These are phyloP conservation scores for Xylaria sp. DNA, from an alignment of 2,329 filamentous ascomycete species.

Conservation along the genomic window DNA sequence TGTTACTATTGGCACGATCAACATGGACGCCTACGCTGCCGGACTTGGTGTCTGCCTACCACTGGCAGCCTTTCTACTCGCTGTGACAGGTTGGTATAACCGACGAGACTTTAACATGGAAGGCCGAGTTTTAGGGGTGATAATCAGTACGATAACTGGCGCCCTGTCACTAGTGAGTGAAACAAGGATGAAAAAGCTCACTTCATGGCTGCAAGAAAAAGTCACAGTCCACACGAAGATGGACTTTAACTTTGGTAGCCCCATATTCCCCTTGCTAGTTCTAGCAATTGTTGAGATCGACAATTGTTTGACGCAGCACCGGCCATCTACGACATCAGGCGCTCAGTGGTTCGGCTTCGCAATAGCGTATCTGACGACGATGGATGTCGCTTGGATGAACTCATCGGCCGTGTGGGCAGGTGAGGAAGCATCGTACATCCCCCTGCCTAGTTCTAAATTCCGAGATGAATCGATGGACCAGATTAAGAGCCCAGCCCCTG, in stretches of 20 bases:
- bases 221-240: constrained; percentile 11
- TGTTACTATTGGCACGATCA: constrained; percentile 13
- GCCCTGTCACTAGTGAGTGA: constrained; percentile 33
- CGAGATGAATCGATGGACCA: constrained; percentile 21
- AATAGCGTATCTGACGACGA: constrained; percentile 33
- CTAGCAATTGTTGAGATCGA: constrained; percentile 36
- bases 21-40: constrained; percentile 29
- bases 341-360: constrained; percentile 36
- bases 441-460: constrained; percentile 24
- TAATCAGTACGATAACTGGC: constrained; percentile 31
- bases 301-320: constrained; percentile 31
- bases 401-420: not conserved
- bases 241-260: constrained; percentile 27
- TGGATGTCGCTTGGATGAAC: constrained; percentile 24
- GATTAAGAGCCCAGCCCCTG: constrained; percentile 27
- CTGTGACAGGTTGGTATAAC: constrained; percentile 34
- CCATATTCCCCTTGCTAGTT: constrained; percentile 30
- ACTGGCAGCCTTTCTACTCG: constrained; percentile 31
- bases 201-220: constrained; percentile 23
- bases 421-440: constrained; percentile 23
- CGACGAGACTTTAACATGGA: constrained; percentile 35
- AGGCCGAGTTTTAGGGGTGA: constrained; percentile 27
- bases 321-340: constrained; percentile 34
- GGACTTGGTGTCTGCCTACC: constrained; percentile 34
- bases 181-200: constrained; percentile 32